Evolutionary conservation across 192 early-diverging fungal species (phyloP).

Genomic region (Podila epicladia): DNA sequence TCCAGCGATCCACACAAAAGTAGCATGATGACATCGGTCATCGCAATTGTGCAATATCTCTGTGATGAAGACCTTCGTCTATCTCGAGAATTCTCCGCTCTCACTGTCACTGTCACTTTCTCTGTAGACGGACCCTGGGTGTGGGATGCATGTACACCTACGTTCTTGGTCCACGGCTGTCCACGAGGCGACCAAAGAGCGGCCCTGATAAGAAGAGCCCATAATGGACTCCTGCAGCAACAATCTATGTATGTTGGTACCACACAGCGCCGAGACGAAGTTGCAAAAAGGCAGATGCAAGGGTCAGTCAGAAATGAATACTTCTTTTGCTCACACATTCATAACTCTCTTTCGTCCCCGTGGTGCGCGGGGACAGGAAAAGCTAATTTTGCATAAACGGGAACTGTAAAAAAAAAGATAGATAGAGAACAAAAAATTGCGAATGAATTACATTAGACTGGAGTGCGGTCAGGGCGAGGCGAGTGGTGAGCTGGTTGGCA

Average conservation of each 20-base stretch:
- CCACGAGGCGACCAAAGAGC: constrained; percentile 37
- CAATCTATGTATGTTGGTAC: constrained; percentile 5
- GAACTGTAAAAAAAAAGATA: too few species aligned
- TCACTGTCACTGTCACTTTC: too few species aligned
- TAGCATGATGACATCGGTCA: background rate
- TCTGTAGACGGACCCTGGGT: too few species aligned
- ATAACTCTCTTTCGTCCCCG: background rate
- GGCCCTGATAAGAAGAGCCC: constrained; percentile 49
- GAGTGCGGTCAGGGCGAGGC: constrained; percentile 32
- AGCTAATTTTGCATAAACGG: background rate
- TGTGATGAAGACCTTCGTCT: background rate
- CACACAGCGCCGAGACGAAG: background rate
- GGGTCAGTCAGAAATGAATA: background rate
- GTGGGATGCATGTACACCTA: constrained; percentile 4
- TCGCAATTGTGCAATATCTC: background rate
- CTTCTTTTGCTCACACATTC: background rate
- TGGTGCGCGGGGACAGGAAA: background rate
- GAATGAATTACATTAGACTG: constrained; percentile 42
- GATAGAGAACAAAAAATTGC: background rate
- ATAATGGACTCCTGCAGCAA: constrained; percentile 46
- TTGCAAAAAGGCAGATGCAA: background rate
- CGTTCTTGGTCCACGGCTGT: constrained; percentile 31
- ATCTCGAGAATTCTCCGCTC: background rate
- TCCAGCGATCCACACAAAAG: background rate
- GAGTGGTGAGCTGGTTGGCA: constrained; percentile 44